Base-by-base conservation (phyloP, 169 alveolate genomes). In the Plasmodium sp. region DNA sequence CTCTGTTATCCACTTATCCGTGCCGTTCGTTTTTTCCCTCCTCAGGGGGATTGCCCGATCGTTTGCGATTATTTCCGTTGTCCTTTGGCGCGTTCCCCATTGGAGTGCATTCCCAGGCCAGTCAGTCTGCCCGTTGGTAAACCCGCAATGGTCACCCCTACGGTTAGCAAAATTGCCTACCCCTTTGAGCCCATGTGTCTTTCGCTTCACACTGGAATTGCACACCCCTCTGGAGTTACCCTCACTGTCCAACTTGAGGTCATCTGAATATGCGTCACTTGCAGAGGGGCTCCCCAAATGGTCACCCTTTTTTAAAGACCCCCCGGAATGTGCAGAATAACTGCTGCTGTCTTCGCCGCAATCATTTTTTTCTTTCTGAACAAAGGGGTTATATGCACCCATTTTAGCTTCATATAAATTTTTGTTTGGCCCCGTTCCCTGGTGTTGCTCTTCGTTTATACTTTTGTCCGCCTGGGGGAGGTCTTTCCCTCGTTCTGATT, bases 241-340 rank as follows among this genome's bases (percentile, higher is more conserved):
- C 9, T 16, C 62, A 10, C 34, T 31, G 43, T 58, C 31, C 67
- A 82, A 82, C 18, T 0, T 54, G 27, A 31, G 41, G 71, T 56
- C 90, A 5, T 82, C 79, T n/a, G 56, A 16, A 33, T 33, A 6
- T 54, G 90, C 51, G 36, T 82, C 79, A 31, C 90, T 18, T 58
- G 10, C 71, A 33, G 72, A 31, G 71, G 12, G 36, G 18, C 14
- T 51, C 36, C 22, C 58, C 72, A 36, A 51, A 56, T 31, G 34
- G 22, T 56, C 41, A 16, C 33, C 6, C 39, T 82, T 82, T 12
- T 82, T 45, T 80, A 82, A 51, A 82, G 56, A 22, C 27, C 10
- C 62, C 3, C 22, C 67, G 43, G 90, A 39, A 9, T 82, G 77
- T n/a, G 2, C 62, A 82, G 90, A 82, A 34, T 48, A 39, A 31